Conservation (phyloP, 2,329 filamentous ascomycete species). For the Xylariaceae sp. region DNA sequence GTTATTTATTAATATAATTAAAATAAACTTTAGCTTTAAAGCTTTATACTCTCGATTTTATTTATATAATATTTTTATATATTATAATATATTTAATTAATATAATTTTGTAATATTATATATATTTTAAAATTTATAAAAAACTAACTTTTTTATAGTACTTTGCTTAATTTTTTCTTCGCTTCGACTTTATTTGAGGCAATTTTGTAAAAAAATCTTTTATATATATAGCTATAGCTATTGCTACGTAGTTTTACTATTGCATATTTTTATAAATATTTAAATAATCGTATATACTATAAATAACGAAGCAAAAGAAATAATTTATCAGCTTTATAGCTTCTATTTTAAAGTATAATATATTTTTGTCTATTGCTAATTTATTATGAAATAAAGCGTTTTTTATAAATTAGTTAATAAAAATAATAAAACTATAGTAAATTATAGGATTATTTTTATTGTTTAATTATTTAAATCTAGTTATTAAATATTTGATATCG, state of each 20-base stretch:
- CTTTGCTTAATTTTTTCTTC: not conserved
- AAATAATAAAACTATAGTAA: not conserved
- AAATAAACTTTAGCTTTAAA: not conserved
- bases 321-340: not conserved
- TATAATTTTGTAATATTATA: not conserved
- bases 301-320: not conserved
- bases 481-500: not conserved
- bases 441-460: not conserved
- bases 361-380: not conserved
- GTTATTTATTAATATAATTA: conserved; percentile 25
- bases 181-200: not conserved
- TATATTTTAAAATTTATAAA: not conserved
- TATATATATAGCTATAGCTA: not conserved
- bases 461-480: not conserved
- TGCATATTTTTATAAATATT: not conserved
- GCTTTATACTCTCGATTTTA: not conserved
- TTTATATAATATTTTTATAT: not conserved
- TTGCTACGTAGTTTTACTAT: not conserved
- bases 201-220: not conserved
- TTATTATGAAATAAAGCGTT: not conserved
- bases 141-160: not conserved
- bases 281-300: not conserved
- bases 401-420: not conserved
- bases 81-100: not conserved
- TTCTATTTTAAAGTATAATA: not conserved